Evolutionary conservation across 148 eudicot species (phyloP).

Genomic region (Euryodendron excelsum): DNA sequence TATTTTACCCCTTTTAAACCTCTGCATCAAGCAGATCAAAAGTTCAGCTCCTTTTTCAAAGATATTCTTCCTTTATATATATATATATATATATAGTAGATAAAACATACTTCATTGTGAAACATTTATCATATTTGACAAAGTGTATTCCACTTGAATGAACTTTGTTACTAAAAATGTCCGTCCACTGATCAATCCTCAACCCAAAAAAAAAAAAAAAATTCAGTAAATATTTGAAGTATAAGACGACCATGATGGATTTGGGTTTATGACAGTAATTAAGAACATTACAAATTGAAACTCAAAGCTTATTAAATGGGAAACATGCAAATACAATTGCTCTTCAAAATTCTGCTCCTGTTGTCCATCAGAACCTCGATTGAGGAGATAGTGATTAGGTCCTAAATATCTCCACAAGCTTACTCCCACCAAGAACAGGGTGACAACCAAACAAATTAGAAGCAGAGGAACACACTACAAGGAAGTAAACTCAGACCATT

Average conservation of each 20-base stretch:
- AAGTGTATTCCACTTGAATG: no score
- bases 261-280: no score
- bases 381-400: neutral
- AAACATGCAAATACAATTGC: neutral
- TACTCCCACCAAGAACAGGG: neutral
- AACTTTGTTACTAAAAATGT: no score
- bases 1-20: neutral
- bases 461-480: slow-evolving; percentile 15
- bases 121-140: no score
- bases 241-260: no score
- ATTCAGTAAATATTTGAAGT: neutral
- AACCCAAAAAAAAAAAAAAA: no score
- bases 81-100: no score
- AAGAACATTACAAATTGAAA: neutral
- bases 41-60: no score
- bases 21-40: neutral
- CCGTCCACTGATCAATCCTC: no score
- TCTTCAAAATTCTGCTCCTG: slow-evolving; percentile 16
- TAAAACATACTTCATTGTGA: no score
- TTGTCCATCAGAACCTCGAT: slow-evolving; percentile 5
- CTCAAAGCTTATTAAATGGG: neutral
- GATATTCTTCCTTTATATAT: no score
- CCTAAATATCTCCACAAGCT: neutral
- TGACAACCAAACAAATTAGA: slow-evolving; percentile 2
- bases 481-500: slow-evolving; percentile 18